Conservation (phyloP, 192 early-diverging fungal species). For the Spinellus fusiger region DNA sequence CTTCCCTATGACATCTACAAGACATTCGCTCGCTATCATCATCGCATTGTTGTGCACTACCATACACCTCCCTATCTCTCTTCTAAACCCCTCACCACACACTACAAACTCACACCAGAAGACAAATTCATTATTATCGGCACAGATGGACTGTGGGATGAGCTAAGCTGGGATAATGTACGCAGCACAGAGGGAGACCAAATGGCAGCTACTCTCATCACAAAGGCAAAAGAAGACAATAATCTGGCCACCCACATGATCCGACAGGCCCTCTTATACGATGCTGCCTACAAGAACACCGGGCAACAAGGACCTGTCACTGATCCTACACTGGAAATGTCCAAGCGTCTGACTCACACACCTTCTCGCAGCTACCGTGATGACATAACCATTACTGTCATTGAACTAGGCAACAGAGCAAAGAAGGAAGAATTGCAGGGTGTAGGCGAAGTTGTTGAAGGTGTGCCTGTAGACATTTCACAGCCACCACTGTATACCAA, state of each 20-base stretch:
- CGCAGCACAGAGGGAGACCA: conserved; percentile 47
- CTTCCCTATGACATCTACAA: conserved; percentile 33
- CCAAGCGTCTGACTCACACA: conserved; percentile 23
- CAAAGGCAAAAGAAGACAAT: neutral
- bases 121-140: conserved; percentile 77
- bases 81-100: conserved; percentile 62
- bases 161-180: conserved; percentile 59
- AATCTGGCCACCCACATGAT: conserved; percentile 27
- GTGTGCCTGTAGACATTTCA: neutral
- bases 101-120: conserved; percentile 49
- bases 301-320: neutral
- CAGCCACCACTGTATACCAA: neutral
- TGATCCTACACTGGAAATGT: conserved; percentile 19
- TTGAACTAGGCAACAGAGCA: conserved; percentile 21
- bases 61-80: conserved; percentile 70
- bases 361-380: conserved; percentile 63
- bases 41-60: conserved; percentile 35
- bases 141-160: conserved; percentile 80
- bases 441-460: conserved; percentile 5
- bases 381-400: conserved; percentile 74
- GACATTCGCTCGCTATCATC: conserved; percentile 31
- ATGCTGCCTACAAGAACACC: conserved; percentile 21
- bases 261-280: conserved; percentile 13
- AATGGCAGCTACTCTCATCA: conserved; percentile 39
- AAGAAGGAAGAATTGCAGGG: neutral